phyloP scores from a whole-genome alignment of 2,329 filamentous ascomycete species.

The Epicoccum sorghinum region DNA sequence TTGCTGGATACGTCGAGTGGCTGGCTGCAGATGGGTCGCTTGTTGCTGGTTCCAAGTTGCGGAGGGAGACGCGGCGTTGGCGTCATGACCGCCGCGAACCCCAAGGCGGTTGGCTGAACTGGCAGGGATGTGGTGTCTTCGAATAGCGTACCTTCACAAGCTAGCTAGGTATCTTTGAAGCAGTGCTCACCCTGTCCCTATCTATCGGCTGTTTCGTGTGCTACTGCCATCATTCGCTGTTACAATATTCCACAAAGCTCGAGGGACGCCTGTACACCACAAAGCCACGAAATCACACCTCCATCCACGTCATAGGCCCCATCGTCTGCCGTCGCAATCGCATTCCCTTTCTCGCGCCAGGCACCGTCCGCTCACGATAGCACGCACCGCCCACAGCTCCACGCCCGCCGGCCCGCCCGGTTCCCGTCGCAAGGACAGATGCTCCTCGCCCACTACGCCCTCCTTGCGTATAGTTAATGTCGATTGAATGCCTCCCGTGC shows the following conservation, averaged over 20 bases:
- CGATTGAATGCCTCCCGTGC: constrained; percentile 84
- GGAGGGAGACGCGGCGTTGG: constrained; percentile 13
- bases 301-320: constrained; percentile 2
- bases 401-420: constrained; percentile 30
- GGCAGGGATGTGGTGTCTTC: constrained; percentile 18
- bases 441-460: constrained; percentile 29
- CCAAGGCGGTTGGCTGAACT: constrained; percentile 19
- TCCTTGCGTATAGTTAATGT: constrained; percentile 34
- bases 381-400: constrained; percentile 3
- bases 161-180: constrained; percentile 15
- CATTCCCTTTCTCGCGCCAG: constrained; percentile 12
- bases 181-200: constrained; percentile 3
- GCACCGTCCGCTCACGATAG: constrained; percentile 23
- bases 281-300: background rate
- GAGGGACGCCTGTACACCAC: background rate
- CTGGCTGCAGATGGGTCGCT: background rate
- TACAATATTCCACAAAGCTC: background rate
- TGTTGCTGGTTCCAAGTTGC: constrained; percentile 1
- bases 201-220: constrained; percentile 2
- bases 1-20: too few species aligned
- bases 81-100: constrained; percentile 13
- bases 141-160: constrained; percentile 32
- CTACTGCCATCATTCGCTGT: constrained; percentile 4
- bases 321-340: constrained; percentile 7
- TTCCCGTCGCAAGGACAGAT: constrained; percentile 32